phyloP scores from a whole-genome alignment of 768 basidiomycete species.

The Suillus alpinus region DNA sequence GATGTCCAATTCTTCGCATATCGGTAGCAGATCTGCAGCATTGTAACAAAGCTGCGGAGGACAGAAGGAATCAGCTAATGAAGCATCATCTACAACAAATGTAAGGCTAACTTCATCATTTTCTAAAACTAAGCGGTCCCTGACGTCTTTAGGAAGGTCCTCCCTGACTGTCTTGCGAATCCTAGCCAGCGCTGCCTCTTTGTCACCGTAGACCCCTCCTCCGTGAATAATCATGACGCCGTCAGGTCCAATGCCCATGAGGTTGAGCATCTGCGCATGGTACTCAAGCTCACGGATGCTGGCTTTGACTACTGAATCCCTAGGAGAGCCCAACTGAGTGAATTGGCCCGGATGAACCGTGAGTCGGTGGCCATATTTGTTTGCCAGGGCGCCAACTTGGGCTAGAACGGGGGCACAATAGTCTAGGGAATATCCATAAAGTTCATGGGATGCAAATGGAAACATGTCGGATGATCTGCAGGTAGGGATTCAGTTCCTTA shows the following conservation, averaged over 20 bases:
- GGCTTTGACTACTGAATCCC: conserved; percentile 67
- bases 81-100: neutral
- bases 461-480: conserved; percentile 81
- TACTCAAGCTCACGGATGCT: conserved; percentile 81
- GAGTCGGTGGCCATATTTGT: conserved; percentile 70
- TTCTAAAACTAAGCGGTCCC: conserved; percentile 80
- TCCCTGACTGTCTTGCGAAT: conserved; percentile 68
- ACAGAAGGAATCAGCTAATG: neutral
- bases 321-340: conserved; percentile 80
- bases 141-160: conserved; percentile 58
- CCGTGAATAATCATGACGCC: conserved; percentile 89
- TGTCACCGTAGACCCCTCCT: conserved; percentile 83
- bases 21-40: conserved; percentile 81
- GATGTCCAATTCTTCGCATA: conserved; percentile 81
- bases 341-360: conserved; percentile 91
- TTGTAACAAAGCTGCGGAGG: conserved; percentile 69
- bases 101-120: conserved; percentile 75
- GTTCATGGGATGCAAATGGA: conserved; percentile 82
- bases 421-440: conserved; percentile 77
- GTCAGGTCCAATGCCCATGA: conserved; percentile 80
- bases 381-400: conserved; percentile 63
- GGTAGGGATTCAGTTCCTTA: neutral
- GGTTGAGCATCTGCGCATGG: conserved; percentile 84
- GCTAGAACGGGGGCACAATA: conserved; percentile 61
- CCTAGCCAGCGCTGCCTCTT: conserved; percentile 62